Conservation (phyloP, 768 basidiomycete species). For the Xerocomellus dryophilus region DNA sequence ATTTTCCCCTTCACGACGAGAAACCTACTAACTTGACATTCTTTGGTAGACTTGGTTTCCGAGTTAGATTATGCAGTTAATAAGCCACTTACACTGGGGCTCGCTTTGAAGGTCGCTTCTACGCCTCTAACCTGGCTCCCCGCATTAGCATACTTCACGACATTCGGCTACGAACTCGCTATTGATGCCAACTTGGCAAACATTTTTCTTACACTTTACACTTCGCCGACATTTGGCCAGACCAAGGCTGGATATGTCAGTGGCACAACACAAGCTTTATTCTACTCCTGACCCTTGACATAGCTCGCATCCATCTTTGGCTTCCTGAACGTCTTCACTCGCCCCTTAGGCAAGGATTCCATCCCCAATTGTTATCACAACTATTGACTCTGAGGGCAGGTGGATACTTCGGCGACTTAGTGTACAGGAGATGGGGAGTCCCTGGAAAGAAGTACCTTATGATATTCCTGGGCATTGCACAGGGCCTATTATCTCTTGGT, state of each 20-base stretch:
- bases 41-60: slow-evolving; percentile 15
- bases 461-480: not conserved
- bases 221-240: not conserved
- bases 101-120: not conserved
- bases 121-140: slow-evolving; percentile 6
- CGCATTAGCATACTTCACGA: slow-evolving; percentile 2
- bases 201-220: slow-evolving; percentile 1
- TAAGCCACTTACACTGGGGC: not conserved
- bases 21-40: not conserved
- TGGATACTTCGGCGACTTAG: slow-evolving; percentile 6
- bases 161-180: slow-evolving; percentile 4
- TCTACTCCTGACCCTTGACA: not conserved
- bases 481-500: slow-evolving; percentile 4
- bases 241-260: slow-evolving; percentile 10
- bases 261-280: not conserved
- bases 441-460: slow-evolving; percentile 6
- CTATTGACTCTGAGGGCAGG: not conserved
- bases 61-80: slow-evolving; percentile 3
- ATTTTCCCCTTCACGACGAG: not conserved
- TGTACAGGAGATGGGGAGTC: slow-evolving; percentile 4
- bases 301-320: slow-evolving; percentile 4
- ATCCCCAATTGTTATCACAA: not conserved
- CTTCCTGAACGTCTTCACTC: slow-evolving; percentile 1
- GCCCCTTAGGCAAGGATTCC: slow-evolving; percentile 1
- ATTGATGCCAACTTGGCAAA: slow-evolving; percentile 5